A percentile compares a stretch with the other conserved stretches of the same genome.
Conservation (phyloP, 2,329 filamentous ascomycete genomes). For the Cladophialophora bantiana region DNA sequence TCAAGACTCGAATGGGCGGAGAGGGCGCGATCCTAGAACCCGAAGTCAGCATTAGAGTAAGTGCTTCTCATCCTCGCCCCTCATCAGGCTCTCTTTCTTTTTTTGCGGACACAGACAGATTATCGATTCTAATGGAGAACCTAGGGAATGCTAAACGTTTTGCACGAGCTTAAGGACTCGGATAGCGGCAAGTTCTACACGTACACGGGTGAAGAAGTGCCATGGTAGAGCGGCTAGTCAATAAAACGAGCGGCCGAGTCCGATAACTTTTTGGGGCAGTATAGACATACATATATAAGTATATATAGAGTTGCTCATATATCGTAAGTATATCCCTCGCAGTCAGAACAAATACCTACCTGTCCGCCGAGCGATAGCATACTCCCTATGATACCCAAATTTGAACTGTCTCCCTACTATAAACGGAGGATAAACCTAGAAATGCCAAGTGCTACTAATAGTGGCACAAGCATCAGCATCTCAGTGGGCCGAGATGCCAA, state of each 20-base stretch:
- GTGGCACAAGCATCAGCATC: no score
- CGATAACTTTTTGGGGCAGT: no score
- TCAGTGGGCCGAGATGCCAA: neutral
- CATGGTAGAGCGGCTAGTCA: conserved; percentile 32
- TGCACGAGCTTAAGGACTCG: conserved; percentile 45
- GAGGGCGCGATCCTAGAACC: conserved; percentile 50
- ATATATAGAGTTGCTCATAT: neutral
- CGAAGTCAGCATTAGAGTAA: conserved; percentile 45
- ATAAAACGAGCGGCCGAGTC: no score
- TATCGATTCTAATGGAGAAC: neutral
- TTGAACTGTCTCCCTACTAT: no score
- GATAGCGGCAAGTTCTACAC: conserved; percentile 39
- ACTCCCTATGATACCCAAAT: no score
- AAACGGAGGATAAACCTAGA: no score
- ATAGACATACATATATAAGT: no score
- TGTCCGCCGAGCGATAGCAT: no score
- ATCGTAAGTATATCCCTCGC: no score
- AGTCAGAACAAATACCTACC: no score
- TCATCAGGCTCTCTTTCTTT: neutral
- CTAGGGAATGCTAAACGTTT: conserved; percentile 48
- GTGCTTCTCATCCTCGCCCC: neutral
- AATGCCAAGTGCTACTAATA: no score
- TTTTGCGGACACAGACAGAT: no score
- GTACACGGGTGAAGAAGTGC: conserved; percentile 36
- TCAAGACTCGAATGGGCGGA: conserved; percentile 55